Base-by-base conservation (phyloP, 305 asterid genomes). In the Nicotiana rustica region DNA sequence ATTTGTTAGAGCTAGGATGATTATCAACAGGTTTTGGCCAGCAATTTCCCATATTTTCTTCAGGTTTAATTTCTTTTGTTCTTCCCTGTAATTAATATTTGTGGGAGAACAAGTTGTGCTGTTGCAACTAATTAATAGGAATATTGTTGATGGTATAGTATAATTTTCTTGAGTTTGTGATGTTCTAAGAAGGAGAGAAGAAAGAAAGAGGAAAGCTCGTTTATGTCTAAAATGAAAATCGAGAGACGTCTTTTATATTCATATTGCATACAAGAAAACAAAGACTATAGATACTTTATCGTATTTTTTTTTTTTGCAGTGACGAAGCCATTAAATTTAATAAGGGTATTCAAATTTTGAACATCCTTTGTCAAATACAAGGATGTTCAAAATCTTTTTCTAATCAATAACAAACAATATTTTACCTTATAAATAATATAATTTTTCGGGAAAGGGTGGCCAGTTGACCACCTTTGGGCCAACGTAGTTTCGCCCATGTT, bases 11-110 rank as follows among this genome's bases (percentile, higher is more conserved):
- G 69, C 84, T 36, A 47, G 93, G 86, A 77, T 38, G 88, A 84
- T 57, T 85, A 61, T 88, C 88, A 1, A 90, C 89, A 64, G 97
- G 97, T 82, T 90, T 90, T 0, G 93, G 93, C 90, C 93, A 94
- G 88, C 98, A 94, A 84, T 86, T 92, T n/a, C 98, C 98, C 98
- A 94, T 94, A 2, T 82, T 55, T 19, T 19, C 33, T 77, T 36
- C 81, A 81, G 77, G 38, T 25, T 25, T 25, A 25, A 25, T 77
- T 62, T 62, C n/a, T 3, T 33, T 60, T 33, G 18, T 77, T 80
- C 84, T 66, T 60, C 36, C 1, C 4, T 41, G 10, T 41, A 7
- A 38, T 82, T 84, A 49, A 47, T 75, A 49, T 49, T 52, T 49
- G 25, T 25, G 25, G 15, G 29, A 47, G 62, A 49, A 73, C 21